phyloP scores from a whole-genome alignment of 2,329 filamentous ascomycete genomes.

The Pyrenophora tritici-repentis region DNA sequence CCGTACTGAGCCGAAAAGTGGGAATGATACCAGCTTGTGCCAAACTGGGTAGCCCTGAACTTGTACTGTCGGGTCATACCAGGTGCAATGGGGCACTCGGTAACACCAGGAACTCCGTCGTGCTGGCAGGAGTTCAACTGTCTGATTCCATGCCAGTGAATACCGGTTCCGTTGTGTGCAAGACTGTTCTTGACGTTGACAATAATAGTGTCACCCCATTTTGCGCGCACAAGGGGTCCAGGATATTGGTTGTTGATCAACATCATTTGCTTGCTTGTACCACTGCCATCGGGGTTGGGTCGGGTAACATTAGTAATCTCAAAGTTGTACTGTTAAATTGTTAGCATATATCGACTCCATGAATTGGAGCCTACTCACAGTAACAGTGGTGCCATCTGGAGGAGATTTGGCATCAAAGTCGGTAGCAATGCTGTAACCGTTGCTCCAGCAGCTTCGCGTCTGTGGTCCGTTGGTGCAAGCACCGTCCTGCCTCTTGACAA shows the following conservation, averaged over 20 bases:
- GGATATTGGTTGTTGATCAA: constrained; percentile 64
- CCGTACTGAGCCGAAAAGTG: constrained; percentile 52
- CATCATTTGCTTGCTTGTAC: constrained; percentile 39
- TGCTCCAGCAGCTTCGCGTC: constrained; percentile 51
- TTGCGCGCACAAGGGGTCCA: constrained; percentile 56
- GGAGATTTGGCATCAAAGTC: constrained; percentile 54
- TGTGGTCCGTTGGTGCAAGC: constrained; percentile 49
- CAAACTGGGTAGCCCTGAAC: constrained; percentile 59
- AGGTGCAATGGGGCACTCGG: constrained; percentile 70
- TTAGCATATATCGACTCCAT: constrained; percentile 2
- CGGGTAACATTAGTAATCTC: constrained; percentile 49
- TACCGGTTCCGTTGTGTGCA: constrained; percentile 54
- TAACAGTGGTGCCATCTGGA: constrained; percentile 44
- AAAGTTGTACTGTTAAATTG: constrained; percentile 42
- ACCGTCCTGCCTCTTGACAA: constrained; percentile 40
- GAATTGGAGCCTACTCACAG: constrained; percentile 19
- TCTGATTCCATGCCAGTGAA: constrained; percentile 59
- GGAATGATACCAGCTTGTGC: constrained; percentile 53
- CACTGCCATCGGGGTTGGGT: constrained; percentile 48
- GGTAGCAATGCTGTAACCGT: constrained; percentile 51
- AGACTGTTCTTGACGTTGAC: constrained; percentile 49
- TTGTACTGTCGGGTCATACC: constrained; percentile 61
- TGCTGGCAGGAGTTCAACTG: constrained; percentile 48
- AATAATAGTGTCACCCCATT: constrained; percentile 49
- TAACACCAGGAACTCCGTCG: constrained; percentile 60